These are phyloP conservation scores for Aspergillus pseudoglaucus DNA, from an alignment of 2,329 filamentous ascomycete genomes.

Conservation along the genomic window DNA sequence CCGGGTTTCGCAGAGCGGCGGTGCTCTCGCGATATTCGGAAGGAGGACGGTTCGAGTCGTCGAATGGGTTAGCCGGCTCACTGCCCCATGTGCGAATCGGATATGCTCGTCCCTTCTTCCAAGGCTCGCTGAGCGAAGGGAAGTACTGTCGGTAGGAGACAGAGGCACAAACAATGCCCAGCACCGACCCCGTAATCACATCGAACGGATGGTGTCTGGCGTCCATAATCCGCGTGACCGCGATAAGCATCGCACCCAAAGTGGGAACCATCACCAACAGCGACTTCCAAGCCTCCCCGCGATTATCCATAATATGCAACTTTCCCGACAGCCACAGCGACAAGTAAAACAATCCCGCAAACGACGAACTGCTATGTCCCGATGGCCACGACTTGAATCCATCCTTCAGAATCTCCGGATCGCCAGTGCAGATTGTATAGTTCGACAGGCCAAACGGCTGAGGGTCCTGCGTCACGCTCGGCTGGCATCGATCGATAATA, in stretches of 20 bases:
- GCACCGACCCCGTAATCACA: constrained; percentile 49
- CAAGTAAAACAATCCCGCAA: constrained; percentile 54
- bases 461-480: constrained; percentile 25
- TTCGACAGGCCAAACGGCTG: constrained; percentile 39
- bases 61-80: constrained; percentile 28
- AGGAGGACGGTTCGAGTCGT: constrained; percentile 1
- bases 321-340: constrained; percentile 55
- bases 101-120: constrained; percentile 54
- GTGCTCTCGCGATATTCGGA: constrained; percentile 12
- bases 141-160: constrained; percentile 55
- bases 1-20: constrained; percentile 25
- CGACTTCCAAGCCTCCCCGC: constrained; percentile 55
- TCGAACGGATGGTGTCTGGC: constrained; percentile 57
- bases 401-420: constrained; percentile 49
- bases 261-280: constrained; percentile 49
- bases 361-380: constrained; percentile 40
- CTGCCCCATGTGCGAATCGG: constrained; percentile 54
- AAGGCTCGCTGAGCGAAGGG: constrained; percentile 49
- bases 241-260: constrained; percentile 49
- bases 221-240: constrained; percentile 56
- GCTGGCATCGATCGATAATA: constrained; percentile 51
- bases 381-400: constrained; percentile 55
- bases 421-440: constrained; percentile 46
- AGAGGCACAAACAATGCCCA: constrained; percentile 49
- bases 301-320: constrained; percentile 53